These are phyloP conservation scores for Lyophyllum semitale DNA, from an alignment of 768 basidiomycete genomes.

Conservation along the genomic window DNA sequence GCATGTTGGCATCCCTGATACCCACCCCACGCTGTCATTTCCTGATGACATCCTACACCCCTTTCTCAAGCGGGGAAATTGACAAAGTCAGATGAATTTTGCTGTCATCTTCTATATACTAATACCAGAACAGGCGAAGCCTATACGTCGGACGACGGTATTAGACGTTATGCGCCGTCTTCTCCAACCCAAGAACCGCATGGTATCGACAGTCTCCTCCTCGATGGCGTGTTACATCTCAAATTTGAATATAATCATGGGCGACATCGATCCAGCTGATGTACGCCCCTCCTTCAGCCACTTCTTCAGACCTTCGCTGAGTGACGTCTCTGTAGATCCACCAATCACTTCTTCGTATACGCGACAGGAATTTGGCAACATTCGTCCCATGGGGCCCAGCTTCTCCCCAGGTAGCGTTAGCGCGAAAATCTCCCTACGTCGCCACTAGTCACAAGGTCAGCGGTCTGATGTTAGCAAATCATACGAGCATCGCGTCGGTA, in stretches of 20 bases:
- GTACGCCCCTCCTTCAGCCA: slow-evolving; percentile 49
- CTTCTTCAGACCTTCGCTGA: not conserved
- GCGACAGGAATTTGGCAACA: slow-evolving; percentile 94
- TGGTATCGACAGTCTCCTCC: slow-evolving; percentile 93
- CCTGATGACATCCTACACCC: slow-evolving; percentile 98
- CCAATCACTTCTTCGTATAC: slow-evolving; percentile 94
- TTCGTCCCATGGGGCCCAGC: slow-evolving; percentile 99
- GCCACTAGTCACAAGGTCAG: slow-evolving; percentile 91
- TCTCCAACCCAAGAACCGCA: slow-evolving; percentile 96
- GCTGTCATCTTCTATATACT: too few species aligned
- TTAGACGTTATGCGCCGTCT: slow-evolving; percentile 98
- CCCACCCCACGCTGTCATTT: slow-evolving; percentile 98
- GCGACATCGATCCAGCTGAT: slow-evolving; percentile 97
- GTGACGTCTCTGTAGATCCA: slow-evolving; percentile 39
- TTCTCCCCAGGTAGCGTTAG: slow-evolving; percentile 95
- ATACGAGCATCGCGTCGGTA: slow-evolving; percentile 97
- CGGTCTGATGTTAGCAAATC: slow-evolving; percentile 98
- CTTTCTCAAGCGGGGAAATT: slow-evolving; percentile 95
- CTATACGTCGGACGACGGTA: slow-evolving; percentile 94
- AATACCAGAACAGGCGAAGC: too few species aligned
- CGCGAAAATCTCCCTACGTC: slow-evolving; percentile 87
- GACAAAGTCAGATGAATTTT: too few species aligned
- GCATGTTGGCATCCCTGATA: slow-evolving; percentile 94
- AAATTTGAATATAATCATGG: slow-evolving; percentile 97
- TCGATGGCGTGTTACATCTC: slow-evolving; percentile 96